Evolutionary conservation across 164 flowering plant genomes (phyloP).

Genomic region (Macadamia integrifolia): DNA sequence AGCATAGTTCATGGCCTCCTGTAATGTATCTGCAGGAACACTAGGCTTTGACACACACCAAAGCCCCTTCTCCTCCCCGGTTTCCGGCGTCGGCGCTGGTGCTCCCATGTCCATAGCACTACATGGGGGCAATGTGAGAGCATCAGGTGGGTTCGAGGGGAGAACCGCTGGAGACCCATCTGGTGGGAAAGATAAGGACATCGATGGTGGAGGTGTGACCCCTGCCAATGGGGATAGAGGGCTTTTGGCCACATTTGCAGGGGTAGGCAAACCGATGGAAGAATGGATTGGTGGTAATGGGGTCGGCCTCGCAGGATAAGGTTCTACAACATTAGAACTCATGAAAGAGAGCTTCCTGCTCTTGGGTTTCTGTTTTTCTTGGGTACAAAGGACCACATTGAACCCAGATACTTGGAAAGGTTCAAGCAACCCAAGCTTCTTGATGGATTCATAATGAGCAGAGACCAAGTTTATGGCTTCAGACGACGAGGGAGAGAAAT

Average conservation of each 20-base stretch:
- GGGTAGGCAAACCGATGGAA: conserved; percentile 39
- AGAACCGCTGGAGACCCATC: conserved; percentile 14
- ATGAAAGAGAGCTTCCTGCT: conserved; percentile 49
- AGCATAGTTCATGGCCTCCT: conserved; percentile 83
- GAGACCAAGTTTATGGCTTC: conserved; percentile 20
- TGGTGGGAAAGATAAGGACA: conserved; percentile 19
- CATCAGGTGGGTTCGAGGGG: conserved; percentile 35
- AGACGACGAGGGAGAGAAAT: conserved; percentile 19
- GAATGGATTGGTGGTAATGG: conserved; percentile 48
- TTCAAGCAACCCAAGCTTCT: conserved; percentile 52
- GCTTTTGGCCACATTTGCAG: conserved; percentile 31
- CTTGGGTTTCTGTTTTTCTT: conserved; percentile 20
- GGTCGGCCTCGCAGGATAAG: conserved; percentile 63
- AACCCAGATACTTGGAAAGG: conserved; percentile 20
- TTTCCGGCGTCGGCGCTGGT: conserved; percentile 31
- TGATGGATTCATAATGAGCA: conserved; percentile 31
- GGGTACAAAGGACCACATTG: conserved; percentile 16
- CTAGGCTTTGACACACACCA: conserved; percentile 98
- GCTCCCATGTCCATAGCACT: conserved; percentile 21
- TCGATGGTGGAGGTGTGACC: conserved; percentile 19
- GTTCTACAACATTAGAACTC: conserved; percentile 24
- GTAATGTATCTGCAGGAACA: conserved; percentile 68
- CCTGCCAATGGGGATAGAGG: conserved; percentile 44
- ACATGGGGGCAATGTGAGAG: conserved; percentile 44
- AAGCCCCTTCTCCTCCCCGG: conserved; percentile 22